A percentile compares a stretch with the other conserved stretches of the same genome.
Conservation (phyloP, 2,329 filamentous ascomycete species). For the Didymella glomerata region DNA sequence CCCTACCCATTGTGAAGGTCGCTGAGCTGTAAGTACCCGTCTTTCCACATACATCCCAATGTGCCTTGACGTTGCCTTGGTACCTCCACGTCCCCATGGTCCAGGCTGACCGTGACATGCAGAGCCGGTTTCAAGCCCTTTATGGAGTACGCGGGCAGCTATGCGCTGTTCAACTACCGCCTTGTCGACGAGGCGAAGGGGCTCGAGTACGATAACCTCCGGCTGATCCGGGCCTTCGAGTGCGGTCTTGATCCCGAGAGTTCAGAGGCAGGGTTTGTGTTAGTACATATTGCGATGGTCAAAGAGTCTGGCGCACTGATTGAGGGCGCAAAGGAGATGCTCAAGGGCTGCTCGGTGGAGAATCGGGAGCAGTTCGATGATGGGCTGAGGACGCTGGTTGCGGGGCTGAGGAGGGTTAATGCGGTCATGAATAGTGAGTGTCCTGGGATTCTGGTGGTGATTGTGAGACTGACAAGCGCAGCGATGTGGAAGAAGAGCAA, state of each 20-base stretch:
- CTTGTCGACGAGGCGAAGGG: conserved; percentile 65
- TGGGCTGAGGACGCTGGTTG: conserved; percentile 59
- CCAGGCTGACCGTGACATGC: no score
- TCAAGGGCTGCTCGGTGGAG: conserved; percentile 59
- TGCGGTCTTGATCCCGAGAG: conserved; percentile 84
- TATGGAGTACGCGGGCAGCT: conserved; percentile 80
- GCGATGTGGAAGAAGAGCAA: conserved; percentile 91
- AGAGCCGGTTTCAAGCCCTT: conserved; percentile 84
- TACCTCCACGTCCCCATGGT: no score
- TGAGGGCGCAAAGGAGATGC: conserved; percentile 72
- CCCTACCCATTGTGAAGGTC: conserved; percentile 83
- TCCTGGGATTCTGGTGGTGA: no score
- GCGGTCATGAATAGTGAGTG: conserved; percentile 75
- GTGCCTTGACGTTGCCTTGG: no score
- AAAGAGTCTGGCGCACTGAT: conserved; percentile 82
- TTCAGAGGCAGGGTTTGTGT: conserved; percentile 94
- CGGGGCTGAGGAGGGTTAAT: conserved; percentile 75
- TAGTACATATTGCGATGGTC: conserved; percentile 96
- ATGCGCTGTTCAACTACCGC: conserved; percentile 70
- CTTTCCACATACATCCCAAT: background rate
- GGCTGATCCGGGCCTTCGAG: conserved; percentile 90
- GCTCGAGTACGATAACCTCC: conserved; percentile 69
- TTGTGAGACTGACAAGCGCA: conserved; percentile 37
- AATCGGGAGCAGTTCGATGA: conserved; percentile 69
- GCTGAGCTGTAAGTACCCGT: conserved; percentile 77